A percentile compares a stretch with the other conserved stretches of the same genome.
Conservation (phyloP, 257 asterid genomes). For the Jaltomata sinuosa region DNA sequence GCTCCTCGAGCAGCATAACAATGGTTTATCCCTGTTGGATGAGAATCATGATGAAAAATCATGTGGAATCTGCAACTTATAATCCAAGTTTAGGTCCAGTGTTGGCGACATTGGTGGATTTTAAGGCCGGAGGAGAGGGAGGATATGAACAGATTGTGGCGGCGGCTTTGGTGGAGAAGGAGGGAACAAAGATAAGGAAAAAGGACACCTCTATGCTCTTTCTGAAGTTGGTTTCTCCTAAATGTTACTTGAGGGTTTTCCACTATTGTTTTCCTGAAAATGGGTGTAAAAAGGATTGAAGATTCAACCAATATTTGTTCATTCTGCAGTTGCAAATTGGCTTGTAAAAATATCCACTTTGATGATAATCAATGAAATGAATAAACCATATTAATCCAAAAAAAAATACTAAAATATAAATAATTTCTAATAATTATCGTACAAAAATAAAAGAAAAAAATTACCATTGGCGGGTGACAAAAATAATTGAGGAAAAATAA, state of each 20-base stretch:
- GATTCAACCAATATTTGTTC: not conserved
- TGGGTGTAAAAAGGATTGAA: constrained; percentile 10
- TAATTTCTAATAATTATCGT: no score
- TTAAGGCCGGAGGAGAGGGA: constrained; percentile 62
- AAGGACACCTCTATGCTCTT: constrained; percentile 57
- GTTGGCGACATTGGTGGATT: constrained; percentile 75
- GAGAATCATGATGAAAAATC: not conserved
- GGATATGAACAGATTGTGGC: constrained; percentile 69
- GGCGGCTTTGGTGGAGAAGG: constrained; percentile 78
- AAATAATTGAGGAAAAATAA: no score
- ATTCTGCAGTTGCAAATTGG: not conserved
- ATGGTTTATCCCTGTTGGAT: constrained; percentile 16
- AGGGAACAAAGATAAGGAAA: constrained; percentile 42
- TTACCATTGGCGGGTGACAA: no score
- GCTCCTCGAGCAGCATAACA: constrained; percentile 51
- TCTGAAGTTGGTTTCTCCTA: constrained; percentile 55
- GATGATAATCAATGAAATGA: not conserved
- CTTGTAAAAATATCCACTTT: not conserved
- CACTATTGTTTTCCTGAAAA: constrained; percentile 23
- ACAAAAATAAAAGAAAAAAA: no score
- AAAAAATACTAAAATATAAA: no score
- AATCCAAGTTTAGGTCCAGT: constrained; percentile 86
- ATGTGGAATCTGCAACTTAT: constrained; percentile 78
- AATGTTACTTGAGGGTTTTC: constrained; percentile 47
- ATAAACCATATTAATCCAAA: not conserved